phyloP scores from a whole-genome alignment of 1,139 yeast genomes.

The Arxiozyma telluris region DNA sequence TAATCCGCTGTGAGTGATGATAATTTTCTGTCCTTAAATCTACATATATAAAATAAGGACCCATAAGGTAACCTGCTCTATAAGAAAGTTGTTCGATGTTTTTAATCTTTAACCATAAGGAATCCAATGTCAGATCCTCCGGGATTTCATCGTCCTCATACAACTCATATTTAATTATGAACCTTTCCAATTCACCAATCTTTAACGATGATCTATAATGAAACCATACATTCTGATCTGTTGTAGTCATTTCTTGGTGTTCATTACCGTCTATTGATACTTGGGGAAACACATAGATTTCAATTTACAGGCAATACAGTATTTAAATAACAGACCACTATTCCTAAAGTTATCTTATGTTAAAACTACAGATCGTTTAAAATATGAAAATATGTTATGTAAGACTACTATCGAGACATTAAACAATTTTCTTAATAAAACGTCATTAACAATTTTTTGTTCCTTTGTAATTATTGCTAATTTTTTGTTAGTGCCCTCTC shows the following conservation, averaged over 20 bases:
- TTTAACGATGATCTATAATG: slow-evolving; percentile 34
- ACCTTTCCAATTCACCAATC: slow-evolving; percentile 53
- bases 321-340: too few relatives aligned
- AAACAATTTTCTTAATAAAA: not conserved
- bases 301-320: not conserved
- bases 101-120: slow-evolving; percentile 58
- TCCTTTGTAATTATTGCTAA: too few relatives aligned
- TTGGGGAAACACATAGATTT: not conserved
- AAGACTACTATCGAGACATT: too few relatives aligned
- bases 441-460: too few relatives aligned
- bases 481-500: too few relatives aligned
- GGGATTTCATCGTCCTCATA: slow-evolving; percentile 27
- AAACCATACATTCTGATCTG: slow-evolving; percentile 29
- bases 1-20: slow-evolving; percentile 47
- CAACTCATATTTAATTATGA: slow-evolving; percentile 38
- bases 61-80: slow-evolving; percentile 83
- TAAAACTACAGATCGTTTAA: too few relatives aligned
- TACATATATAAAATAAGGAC: slow-evolving; percentile 79
- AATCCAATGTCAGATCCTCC: slow-evolving; percentile 19
- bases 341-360: too few relatives aligned
- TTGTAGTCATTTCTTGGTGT: not conserved
- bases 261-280: not conserved
- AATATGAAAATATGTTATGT: too few relatives aligned
- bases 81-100: slow-evolving; percentile 69
- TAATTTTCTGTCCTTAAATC: slow-evolving; percentile 68